Conservation (phyloP, 192 early-diverging fungal genomes). For the Chytriomyces confervae region DNA sequence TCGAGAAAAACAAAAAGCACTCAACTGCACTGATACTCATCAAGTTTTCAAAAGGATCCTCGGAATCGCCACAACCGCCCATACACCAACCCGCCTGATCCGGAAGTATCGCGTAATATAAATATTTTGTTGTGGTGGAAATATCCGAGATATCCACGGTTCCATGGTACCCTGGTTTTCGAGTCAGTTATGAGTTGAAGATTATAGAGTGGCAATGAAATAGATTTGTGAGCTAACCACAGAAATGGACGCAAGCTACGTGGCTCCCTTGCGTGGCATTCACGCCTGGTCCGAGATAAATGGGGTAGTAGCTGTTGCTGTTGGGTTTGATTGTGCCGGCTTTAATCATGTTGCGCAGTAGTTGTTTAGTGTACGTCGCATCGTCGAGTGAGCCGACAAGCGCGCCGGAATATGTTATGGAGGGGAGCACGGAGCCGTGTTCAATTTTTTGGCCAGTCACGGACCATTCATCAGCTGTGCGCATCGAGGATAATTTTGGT, state of each 20-base stretch:
- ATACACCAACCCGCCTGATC: constrained; percentile 22
- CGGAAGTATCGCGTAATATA: constrained; percentile 4
- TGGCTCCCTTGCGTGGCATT: background rate
- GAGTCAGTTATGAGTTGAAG: background rate
- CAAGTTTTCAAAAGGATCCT: constrained; percentile 14
- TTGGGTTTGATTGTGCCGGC: background rate
- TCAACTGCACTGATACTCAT: background rate
- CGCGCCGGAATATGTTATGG: background rate
- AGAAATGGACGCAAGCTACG: background rate
- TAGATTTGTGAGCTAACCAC: background rate
- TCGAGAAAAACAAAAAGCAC: too few relatives aligned
- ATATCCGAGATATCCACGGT: background rate
- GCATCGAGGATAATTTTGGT: background rate
- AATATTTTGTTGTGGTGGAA: background rate
- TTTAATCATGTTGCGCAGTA: background rate
- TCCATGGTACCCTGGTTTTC: background rate
- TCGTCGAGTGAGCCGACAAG: background rate
- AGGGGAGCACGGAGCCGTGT: background rate
- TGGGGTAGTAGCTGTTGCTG: constrained; percentile 4
- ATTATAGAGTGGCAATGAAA: background rate
- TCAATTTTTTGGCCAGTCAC: background rate
- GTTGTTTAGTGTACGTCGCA: background rate
- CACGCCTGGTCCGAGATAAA: background rate
- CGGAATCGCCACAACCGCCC: constrained; percentile 16
- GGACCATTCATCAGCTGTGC: background rate